Conservation (phyloP, 108 stramenopile species). For the Conticribra weissflogii region DNA sequence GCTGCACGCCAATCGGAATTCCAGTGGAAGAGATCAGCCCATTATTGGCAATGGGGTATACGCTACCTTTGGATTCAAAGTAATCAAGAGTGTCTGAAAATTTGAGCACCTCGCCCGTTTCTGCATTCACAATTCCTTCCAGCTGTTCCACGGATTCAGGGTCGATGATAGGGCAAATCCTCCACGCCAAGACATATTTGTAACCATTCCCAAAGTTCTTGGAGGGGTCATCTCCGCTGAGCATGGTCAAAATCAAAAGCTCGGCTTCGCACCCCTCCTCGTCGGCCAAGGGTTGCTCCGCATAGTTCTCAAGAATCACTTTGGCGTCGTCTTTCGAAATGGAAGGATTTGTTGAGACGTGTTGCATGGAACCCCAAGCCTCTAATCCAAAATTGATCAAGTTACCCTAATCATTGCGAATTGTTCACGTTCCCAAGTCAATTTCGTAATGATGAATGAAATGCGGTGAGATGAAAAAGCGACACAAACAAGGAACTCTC, state of each 20-base stretch:
- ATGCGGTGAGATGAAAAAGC: too few relatives aligned
- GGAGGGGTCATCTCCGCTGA: not conserved
- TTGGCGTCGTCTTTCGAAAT: constrained; percentile 3
- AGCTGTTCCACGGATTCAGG: constrained; percentile 3
- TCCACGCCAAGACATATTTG: constrained; percentile 19
- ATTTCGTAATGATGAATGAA: too few relatives aligned
- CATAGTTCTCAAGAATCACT: not conserved
- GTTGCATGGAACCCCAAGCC: constrained; percentile 9
- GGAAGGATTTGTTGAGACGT: not conserved
- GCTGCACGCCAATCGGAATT: too few relatives aligned
- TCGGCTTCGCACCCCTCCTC: constrained; percentile 5
- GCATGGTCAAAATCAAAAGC: constrained; percentile 16
- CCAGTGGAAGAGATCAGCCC: not conserved
- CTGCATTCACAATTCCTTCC: constrained; percentile 25
- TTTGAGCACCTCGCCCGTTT: constrained; percentile 6
- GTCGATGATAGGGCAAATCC: constrained; percentile 22
- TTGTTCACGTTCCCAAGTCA: too few relatives aligned
- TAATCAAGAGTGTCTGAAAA: constrained; percentile 26
- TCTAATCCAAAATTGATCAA: constrained; percentile 25
- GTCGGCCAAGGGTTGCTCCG: not conserved
- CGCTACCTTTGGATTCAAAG: constrained; percentile 28
- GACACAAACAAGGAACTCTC: too few relatives aligned
- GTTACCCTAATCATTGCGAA: too few relatives aligned
- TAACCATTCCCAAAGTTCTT: constrained; percentile 10
- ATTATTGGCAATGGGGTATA: constrained; percentile 33